phyloP scores from a whole-genome alignment of 768 basidiomycete species.

The Podaxis sp. region DNA sequence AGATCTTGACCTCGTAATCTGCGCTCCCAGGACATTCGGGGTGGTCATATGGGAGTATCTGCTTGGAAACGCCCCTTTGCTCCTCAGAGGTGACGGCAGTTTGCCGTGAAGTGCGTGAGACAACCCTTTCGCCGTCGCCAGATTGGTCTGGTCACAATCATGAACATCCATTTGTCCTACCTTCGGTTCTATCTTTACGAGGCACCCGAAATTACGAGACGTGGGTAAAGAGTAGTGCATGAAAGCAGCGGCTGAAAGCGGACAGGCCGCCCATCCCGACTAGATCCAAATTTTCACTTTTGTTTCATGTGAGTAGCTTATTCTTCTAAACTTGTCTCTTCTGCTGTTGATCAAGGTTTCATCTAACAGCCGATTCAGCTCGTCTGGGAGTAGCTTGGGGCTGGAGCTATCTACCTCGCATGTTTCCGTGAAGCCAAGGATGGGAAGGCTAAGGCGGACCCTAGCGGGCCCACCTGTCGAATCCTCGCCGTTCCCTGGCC shows the following conservation, averaged over 20 bases:
- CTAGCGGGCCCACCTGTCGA: not conserved
- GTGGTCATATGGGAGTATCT: constrained; percentile 9
- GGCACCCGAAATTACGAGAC: not conserved
- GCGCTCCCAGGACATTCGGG: not conserved
- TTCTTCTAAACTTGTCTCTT: not conserved
- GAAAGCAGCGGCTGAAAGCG: not conserved
- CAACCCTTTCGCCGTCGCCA: not conserved
- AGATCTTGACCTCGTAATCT: constrained; percentile 10
- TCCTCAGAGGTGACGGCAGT: not conserved
- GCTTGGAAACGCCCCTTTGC: not conserved
- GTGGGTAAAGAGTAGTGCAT: not conserved
- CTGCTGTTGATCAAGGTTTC: not conserved
- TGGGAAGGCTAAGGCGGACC: not conserved
- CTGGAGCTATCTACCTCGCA: not conserved
- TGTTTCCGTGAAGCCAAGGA: not conserved
- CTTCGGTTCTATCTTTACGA: not conserved
- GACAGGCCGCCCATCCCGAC: not conserved
- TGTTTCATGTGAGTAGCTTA: not conserved
- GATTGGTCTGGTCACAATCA: not conserved
- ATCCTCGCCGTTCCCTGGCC: not conserved
- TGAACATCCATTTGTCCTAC: not conserved
- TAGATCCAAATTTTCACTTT: not conserved
- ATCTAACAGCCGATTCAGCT: constrained; percentile 4
- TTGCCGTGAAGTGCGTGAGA: constrained; percentile 13
- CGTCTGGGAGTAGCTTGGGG: not conserved